Evolutionary conservation across 169 alveolate genomes (phyloP), one percentile per base, ranked within the genome.

Genomic region (Plasmodium yoelii): DNA sequence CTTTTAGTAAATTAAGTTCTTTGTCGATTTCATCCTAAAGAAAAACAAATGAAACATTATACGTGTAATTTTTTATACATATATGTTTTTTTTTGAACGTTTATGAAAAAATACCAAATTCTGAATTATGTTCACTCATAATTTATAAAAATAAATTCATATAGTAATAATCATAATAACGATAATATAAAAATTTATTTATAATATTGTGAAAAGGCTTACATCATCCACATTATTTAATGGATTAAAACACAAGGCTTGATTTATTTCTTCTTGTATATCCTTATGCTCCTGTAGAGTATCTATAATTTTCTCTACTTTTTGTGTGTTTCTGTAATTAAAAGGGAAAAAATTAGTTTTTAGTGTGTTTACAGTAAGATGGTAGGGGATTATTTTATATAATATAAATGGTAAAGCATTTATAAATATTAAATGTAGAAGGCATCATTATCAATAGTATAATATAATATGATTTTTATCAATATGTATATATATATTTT

Each of bases 251-350:
- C 44, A 53, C 19, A 82, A 51, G 64, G 94, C 93, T 70, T 93
- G 95, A 73, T 74, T 69, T 22, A 93, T 77, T 86, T 93, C 96
- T 70, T 55, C 80, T 91, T 93, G 96, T 9, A 87, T 65, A 28
- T 93, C 95, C 57, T 91, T 88, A 57, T 87, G 90, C 53, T 93
- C 96, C 60, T 93, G 94, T 73, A 93, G 72, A 47, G 92, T 90
- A 49, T 93, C 96, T 75, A 93, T 89, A 55, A 93, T 88, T 19
- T 68, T 86, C 60, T 93, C 96, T 46, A 93, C 92, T 19, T 88
- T 90, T 64, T 65, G 88, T 7, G 94, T 46, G 73, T 74, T 88
- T 75, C 92, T 93, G 68, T 65, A 74, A 46, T 34, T 26, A 53
- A 51, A 12, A 51, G 59, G 1, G 19, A 15, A 51, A 15, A 12